A percentile compares a stretch with the other conserved stretches of the same genome.
Conservation (phyloP, 2,329 filamentous ascomycete genomes). For the Paraphoma sp. region DNA sequence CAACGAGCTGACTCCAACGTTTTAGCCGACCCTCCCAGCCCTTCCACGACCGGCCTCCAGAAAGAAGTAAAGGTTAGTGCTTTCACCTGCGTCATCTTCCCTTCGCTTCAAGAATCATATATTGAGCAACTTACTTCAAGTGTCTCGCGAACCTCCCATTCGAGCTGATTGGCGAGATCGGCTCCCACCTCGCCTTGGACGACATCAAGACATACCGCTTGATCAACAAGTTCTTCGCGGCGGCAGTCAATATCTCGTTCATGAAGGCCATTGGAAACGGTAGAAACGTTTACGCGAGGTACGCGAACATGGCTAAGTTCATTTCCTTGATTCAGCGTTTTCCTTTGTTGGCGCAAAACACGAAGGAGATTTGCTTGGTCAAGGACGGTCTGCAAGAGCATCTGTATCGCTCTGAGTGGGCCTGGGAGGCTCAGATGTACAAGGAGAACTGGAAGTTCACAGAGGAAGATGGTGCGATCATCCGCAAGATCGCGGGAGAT, state of each 20-base stretch:
- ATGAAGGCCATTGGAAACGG: too few species aligned
- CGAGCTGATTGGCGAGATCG: constrained; percentile 4
- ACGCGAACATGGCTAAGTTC: constrained; percentile 5
- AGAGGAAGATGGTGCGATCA: not conserved
- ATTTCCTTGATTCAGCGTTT: not conserved
- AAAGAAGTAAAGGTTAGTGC: not conserved
- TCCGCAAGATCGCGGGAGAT: constrained; percentile 7
- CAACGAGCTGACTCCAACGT: too few species aligned
- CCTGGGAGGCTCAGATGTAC: constrained; percentile 14
- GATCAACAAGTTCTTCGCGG: not conserved
- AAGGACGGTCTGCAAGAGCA: constrained; percentile 12
- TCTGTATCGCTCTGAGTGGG: constrained; percentile 19
- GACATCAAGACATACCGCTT: constrained; percentile 9
- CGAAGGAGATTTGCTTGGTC: constrained; percentile 12
- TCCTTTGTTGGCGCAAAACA: not conserved
- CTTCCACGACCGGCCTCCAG: not conserved
- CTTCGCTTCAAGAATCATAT: not conserved
- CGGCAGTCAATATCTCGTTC: not conserved
- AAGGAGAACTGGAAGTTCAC: not conserved
- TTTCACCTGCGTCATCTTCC: not conserved
- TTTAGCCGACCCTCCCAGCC: too few species aligned
- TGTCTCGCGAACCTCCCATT: not conserved
- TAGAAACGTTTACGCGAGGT: constrained; percentile 4
- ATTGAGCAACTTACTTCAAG: not conserved
- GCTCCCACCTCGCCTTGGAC: not conserved